Conservation (phyloP, 192 early-diverging fungal genomes). For the Gonapodya prolifera region DNA sequence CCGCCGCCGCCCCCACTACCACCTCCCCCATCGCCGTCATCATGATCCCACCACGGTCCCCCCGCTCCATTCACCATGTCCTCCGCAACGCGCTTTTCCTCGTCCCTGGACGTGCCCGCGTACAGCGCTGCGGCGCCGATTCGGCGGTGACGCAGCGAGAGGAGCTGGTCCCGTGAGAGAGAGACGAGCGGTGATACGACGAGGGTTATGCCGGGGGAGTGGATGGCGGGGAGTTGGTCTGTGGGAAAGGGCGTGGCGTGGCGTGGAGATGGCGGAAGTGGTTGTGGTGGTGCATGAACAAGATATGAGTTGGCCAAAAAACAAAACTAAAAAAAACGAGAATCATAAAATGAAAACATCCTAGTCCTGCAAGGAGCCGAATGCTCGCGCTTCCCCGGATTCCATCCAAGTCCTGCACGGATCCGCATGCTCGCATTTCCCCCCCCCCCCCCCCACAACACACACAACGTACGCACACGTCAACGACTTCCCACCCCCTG, state of each 20-base stretch:
- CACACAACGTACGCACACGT: no score
- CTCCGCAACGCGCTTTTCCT: constrained; percentile 14
- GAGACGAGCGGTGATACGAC: constrained; percentile 39
- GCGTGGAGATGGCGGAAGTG: background rate
- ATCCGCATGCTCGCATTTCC: no score
- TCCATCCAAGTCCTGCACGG: no score
- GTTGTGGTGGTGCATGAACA: background rate
- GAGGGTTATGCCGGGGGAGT: constrained; percentile 23
- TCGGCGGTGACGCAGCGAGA: constrained; percentile 22
- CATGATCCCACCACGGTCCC: background rate
- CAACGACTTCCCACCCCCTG: constrained; percentile 37
- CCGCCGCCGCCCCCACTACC: background rate
- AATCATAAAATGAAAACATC: no score
- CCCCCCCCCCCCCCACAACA: no score
- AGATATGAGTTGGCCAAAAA: no score
- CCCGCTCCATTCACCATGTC: constrained; percentile 14
- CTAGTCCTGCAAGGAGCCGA: no score
- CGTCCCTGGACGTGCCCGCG: constrained; percentile 23
- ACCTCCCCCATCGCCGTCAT: background rate
- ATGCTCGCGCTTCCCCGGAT: no score
- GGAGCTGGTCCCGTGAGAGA: constrained; percentile 37
- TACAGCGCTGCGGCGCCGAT: constrained; percentile 19
- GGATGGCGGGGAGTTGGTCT: constrained; percentile 30
- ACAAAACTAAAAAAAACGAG: no score
- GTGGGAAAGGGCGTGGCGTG: background rate